These are phyloP conservation scores for Candida jianshihensis DNA, from an alignment of 805 yeast genomes.

Conservation along the genomic window DNA sequence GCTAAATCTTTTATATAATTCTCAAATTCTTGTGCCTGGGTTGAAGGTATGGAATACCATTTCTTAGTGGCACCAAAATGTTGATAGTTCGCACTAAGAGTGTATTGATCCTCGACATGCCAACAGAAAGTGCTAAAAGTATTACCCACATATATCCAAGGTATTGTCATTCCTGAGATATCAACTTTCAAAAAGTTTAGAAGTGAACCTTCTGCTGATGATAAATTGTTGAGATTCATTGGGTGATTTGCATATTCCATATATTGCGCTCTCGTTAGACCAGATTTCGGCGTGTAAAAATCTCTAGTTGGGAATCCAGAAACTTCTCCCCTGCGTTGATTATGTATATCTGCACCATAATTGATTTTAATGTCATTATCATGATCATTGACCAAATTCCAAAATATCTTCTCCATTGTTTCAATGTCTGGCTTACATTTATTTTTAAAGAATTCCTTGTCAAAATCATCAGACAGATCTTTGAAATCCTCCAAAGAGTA, in stretches of 20 bases:
- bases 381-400: conserved; percentile 44
- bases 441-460: conserved; percentile 32
- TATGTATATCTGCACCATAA: conserved; percentile 84
- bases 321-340: conserved; percentile 52
- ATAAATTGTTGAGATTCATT: conserved; percentile 70
- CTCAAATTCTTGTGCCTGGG: conserved; percentile 58
- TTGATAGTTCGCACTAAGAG: conserved; percentile 86
- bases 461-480: conserved; percentile 44
- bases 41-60: conserved; percentile 89
- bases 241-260: conserved; percentile 48
- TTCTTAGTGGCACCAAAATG: conserved; percentile 85
- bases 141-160: conserved; percentile 92
- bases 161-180: conserved; percentile 90
- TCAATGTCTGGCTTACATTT: conserved; percentile 30
- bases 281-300: conserved; percentile 25
- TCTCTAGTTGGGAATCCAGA: conserved; percentile 65
- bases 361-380: conserved; percentile 52
- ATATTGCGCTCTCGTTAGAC: conserved; percentile 12
- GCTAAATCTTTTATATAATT: conserved; percentile 50
- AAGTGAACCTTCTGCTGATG: conserved; percentile 64
- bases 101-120: conserved; percentile 95
- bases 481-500: conserved; percentile 59
- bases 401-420: conserved; percentile 55
- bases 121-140: conserved; percentile 89
- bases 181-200: conserved; percentile 55